Base-by-base conservation (phyloP, 2,329 filamentous ascomycete genomes). In the Calonectria honghensis region DNA sequence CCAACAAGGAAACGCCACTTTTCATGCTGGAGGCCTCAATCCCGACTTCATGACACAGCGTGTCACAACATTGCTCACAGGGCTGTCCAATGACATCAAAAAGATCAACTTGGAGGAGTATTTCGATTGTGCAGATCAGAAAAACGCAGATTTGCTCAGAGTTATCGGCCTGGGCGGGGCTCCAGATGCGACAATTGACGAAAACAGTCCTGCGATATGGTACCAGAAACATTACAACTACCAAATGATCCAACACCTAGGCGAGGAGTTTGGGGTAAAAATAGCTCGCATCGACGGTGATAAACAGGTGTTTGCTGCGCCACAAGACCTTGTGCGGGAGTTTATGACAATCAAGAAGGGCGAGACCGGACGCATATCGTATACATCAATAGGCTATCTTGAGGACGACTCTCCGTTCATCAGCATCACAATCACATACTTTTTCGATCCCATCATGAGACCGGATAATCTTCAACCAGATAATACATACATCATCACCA, bases 191-290 rank as follows among this genome's bases (percentile, higher is more conserved):
- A 57, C 52, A 16, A 57, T 57, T 32, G 52, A 57, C 18, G 52
- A 57, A 14, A 57, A 57, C 27, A 35, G 52, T 13, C 51, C 51
- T 1, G 51, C 51, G 16, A 32, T 54, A 32, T 54, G 51, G 51
- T 54, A 54, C 29, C 52, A 57, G 31, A 57, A 35, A 35, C 52
- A 57, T 35, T 57, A 57, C 52, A 57, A 57, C 29, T 57, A 57
- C 9, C 52, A 57, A 4, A 35, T 57, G 52, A 57, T 57, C 3
- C 31, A 57, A 13, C 29, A 57, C 20, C 31, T 57, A 3, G 52
- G 27, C 6, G 52, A 57, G 4, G 52, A 57, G 29, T 57, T 57
- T 35, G 52, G 52, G 35, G 52, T 57, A 11, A 57, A 57, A 31
- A n/a, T 57, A 1, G 27, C 29, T 20, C 52, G 52, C 10, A 57